phyloP scores from a whole-genome alignment of 306 rosid genomes.

The Trifolium repens region DNA sequence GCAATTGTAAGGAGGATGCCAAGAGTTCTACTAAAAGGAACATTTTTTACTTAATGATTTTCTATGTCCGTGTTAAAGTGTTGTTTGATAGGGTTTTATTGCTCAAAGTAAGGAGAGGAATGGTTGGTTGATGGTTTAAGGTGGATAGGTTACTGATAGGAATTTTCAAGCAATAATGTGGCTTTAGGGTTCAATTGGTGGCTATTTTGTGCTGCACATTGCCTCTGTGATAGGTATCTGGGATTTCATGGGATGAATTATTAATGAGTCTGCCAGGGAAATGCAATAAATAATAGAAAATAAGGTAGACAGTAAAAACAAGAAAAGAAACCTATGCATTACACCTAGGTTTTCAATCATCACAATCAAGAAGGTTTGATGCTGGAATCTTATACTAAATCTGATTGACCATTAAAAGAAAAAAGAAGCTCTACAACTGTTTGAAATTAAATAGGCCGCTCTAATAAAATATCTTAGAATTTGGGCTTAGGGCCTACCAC shows the following conservation, averaged over 20 bases:
- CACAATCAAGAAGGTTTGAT: neutral
- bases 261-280: slow-evolving; percentile 8
- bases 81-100: slow-evolving; percentile 14
- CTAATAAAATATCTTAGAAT: neutral
- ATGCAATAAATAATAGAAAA: slow-evolving; percentile 15
- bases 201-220: slow-evolving; percentile 1
- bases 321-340: slow-evolving; percentile 21
- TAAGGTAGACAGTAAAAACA: slow-evolving; percentile 9
- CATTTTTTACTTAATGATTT: slow-evolving; percentile 11
- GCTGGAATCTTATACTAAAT: neutral
- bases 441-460: slow-evolving; percentile 1
- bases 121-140: slow-evolving; percentile 1
- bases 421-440: neutral
- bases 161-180: neutral
- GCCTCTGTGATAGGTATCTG: slow-evolving; percentile 2
- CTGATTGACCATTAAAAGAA: neutral
- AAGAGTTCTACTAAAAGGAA: slow-evolving; percentile 1
- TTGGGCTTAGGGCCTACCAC: neutral
- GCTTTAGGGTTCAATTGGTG: slow-evolving; percentile 21
- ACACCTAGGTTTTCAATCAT: slow-evolving; percentile 12
- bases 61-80: neutral
- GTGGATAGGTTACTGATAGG: slow-evolving; percentile 4
- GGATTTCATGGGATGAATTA: slow-evolving; percentile 7
- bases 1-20: neutral
- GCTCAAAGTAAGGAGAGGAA: slow-evolving; percentile 14